Evolutionary conservation across 2,329 filamentous ascomycete genomes (phyloP).

Genomic region (Colletotrichum lentis): DNA sequence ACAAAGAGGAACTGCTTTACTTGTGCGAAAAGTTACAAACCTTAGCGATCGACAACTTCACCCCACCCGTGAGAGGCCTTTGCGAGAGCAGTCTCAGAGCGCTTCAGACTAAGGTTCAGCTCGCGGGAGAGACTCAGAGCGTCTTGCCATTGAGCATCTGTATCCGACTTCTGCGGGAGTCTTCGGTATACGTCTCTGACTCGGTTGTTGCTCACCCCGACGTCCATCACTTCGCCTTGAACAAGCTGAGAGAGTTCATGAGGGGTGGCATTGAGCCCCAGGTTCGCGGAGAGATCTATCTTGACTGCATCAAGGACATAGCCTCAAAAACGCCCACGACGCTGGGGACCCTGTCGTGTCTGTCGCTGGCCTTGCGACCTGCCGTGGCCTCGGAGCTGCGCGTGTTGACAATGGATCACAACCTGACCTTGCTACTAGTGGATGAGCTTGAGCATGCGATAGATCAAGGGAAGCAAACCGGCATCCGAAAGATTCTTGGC

Average conservation of each 20-base stretch:
- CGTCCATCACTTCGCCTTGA: constrained; percentile 69
- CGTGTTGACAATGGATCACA: constrained; percentile 66
- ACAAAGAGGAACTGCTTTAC: constrained; percentile 64
- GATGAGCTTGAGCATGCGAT: constrained; percentile 70
- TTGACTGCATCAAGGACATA: constrained; percentile 74
- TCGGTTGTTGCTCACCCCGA: constrained; percentile 66
- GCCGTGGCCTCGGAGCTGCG: constrained; percentile 61
- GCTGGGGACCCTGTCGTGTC: constrained; percentile 76
- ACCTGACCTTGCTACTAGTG: constrained; percentile 68
- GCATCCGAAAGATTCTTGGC: constrained; percentile 56
- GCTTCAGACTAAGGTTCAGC: constrained; percentile 54
- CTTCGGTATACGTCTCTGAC: constrained; percentile 64
- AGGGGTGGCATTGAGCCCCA: constrained; percentile 60
- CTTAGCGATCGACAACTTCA: constrained; percentile 70
- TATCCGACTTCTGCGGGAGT: constrained; percentile 75
- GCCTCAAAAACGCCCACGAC: constrained; percentile 68
- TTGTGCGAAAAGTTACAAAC: constrained; percentile 75
- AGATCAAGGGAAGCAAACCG: constrained; percentile 50
- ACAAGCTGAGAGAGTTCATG: constrained; percentile 69
- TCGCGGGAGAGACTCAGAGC: constrained; percentile 47
- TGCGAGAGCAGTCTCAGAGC: constrained; percentile 65
- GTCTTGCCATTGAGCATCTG: constrained; percentile 61
- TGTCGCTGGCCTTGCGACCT: constrained; percentile 60
- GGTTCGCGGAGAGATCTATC: constrained; percentile 69
- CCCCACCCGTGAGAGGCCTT: constrained; percentile 67